These are phyloP conservation scores for Beta corolliflora DNA, from an alignment of 179 eudicot species.

Conservation along the genomic window DNA sequence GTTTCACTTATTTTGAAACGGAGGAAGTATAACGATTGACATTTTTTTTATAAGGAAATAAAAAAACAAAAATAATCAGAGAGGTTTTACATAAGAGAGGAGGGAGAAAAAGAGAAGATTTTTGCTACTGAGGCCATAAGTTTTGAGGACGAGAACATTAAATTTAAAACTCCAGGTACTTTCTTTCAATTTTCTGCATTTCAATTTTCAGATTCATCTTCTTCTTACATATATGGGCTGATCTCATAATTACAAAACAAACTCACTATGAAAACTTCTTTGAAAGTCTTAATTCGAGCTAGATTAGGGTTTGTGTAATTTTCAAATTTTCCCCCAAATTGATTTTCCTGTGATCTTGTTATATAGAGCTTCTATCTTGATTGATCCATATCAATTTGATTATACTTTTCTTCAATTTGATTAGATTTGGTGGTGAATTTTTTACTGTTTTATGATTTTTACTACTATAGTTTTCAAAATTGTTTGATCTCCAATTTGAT, in stretches of 20 bases:
- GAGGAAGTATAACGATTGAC: too few relatives aligned
- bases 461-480: not conserved
- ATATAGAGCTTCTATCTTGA: not conserved
- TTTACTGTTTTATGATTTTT: not conserved
- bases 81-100: constrained; percentile 17
- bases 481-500: constrained; percentile 22
- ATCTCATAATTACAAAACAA: too few relatives aligned
- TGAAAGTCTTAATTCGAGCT: not conserved
- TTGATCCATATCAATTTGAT: constrained; percentile 4
- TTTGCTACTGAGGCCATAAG: constrained; percentile 17
- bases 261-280: not conserved
- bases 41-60: not conserved
- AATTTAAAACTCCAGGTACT: constrained; percentile 26
- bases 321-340: not conserved
- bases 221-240: not conserved
- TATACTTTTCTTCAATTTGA: not conserved
- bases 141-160: constrained; percentile 11
- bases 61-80: not conserved
- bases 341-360: not conserved
- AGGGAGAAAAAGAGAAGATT: constrained; percentile 15
- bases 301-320: constrained; percentile 19
- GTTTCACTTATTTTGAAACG: too few relatives aligned
- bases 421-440: not conserved
- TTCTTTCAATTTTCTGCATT: constrained; percentile 10
- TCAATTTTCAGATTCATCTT: not conserved